phyloP scores from a whole-genome alignment of 169 alveolate species.

The Miamiensis avidus region DNA sequence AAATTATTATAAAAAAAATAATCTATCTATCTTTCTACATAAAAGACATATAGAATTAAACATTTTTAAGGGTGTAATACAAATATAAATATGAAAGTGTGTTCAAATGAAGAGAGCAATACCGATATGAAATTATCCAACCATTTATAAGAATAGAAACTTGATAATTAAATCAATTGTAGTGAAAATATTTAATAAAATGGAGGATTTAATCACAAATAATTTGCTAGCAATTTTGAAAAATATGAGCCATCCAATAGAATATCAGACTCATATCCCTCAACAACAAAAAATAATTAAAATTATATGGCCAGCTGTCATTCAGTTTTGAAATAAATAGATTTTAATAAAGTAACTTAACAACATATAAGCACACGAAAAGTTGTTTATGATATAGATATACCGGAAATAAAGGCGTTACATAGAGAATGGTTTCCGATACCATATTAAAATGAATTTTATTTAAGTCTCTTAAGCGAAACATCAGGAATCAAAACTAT shows the following conservation, averaged over 20 bases:
- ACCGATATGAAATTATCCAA: no score
- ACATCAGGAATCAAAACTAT: neutral
- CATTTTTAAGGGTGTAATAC: no score
- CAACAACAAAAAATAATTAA: slow-evolving; percentile 16
- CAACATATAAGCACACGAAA: slow-evolving; percentile 20
- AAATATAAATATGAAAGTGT: no score
- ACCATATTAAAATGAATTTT: slow-evolving; percentile 20
- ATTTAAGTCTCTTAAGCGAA: neutral
- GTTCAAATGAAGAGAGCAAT: no score
- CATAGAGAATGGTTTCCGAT: slow-evolving; percentile 45
- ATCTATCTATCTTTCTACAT: no score
- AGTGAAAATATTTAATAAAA: no score
- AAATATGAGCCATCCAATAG: neutral
- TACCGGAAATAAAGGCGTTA: slow-evolving; percentile 14
- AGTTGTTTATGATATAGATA: neutral
- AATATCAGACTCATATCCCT: slow-evolving; percentile 35
- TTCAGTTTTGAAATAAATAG: slow-evolving; percentile 5
- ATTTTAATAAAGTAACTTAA: slow-evolving; percentile 3
- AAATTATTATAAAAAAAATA: no score
- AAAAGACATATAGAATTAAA: no score
- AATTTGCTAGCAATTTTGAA: neutral
- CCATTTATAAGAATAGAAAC: no score
- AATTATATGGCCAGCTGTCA: slow-evolving; percentile 19
- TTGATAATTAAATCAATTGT: no score
- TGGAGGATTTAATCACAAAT: no score